Evolutionary conservation across 768 basidiomycete genomes (phyloP), one percentile per base, ranked within the genome.

Genomic region (Agaricus bisporus): DNA sequence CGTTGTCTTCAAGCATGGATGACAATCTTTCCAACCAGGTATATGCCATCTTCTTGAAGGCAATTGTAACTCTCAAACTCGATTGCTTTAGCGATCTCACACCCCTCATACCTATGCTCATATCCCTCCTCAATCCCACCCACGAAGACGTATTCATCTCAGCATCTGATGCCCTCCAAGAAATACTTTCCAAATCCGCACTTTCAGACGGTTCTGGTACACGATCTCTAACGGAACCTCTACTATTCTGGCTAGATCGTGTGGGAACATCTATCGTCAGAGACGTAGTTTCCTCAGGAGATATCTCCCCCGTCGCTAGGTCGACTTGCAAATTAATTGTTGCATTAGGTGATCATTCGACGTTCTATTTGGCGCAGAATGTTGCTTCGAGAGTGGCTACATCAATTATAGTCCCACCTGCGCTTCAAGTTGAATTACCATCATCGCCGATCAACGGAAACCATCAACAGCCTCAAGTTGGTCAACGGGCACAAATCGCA

Each of bases 1-100:
- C 83, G 80, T 56, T 93, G 91, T 64, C 70, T 95, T 2, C 83
- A 90, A 63, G 83, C 88, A 2, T 98, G 93, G 94, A 80, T 95
- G 60, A 69, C 75, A 2, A 76, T 79, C 35, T 67, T 95, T 9
- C 83, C 80, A 22, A 76, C 80, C 55, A 82, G 81, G 91, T 91
- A 59, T 59, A 79, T 14, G 17, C 29, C 12, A 51, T 28, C 25
- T 49, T 32, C 8, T 32, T 32, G 8, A 32, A 32, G 7, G 11
- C 32, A 32, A 32, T 32, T 1, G 32, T 11, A 8, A 32, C 32
- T 32, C 32, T 32, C 32, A 32, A 32, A 32, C 32, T 11, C 1
- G 22, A 18, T 48, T 47, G 48, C 5, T 56, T 10, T 56, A 91
- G 87, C 55, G 83, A 91, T 51, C 66, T 95, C 45, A 86, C 82